Conservation (phyloP, 768 basidiomycete genomes). For the Phallus indusiatus region DNA sequence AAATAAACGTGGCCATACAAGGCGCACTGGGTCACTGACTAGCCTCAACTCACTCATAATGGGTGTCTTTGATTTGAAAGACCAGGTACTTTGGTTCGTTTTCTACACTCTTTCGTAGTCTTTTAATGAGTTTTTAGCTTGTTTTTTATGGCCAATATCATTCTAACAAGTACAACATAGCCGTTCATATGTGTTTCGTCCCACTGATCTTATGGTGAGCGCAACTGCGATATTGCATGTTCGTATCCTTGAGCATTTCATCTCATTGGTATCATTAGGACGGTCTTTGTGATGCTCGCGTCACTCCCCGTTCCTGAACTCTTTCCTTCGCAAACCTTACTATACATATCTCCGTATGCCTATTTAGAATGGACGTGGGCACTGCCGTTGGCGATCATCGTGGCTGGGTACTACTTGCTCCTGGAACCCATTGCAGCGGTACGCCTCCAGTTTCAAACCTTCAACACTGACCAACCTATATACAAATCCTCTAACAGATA, state of each 20-base stretch:
- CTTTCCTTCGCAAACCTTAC: constrained; percentile 39
- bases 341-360: constrained; percentile 51
- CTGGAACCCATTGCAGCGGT: constrained; percentile 86
- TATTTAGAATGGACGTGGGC: constrained; percentile 62
- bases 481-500: background rate
- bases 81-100: constrained; percentile 51
- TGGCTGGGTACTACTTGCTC: constrained; percentile 64
- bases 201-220: constrained; percentile 73
- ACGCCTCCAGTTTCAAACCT: constrained; percentile 22
- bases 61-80: constrained; percentile 47
- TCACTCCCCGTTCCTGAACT: constrained; percentile 40
- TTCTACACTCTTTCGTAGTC: constrained; percentile 6
- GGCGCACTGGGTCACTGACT: background rate
- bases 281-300: constrained; percentile 28
- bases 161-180: constrained; percentile 68
- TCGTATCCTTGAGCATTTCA: background rate
- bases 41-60: background rate
- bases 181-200: constrained; percentile 80
- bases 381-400: constrained; percentile 46
- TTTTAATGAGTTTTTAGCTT: constrained; percentile 38
- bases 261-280: constrained; percentile 33
- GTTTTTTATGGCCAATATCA: constrained; percentile 94
- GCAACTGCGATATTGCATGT: background rate
- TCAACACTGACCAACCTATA: constrained; percentile 1
- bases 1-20: background rate